A percentile compares a stretch with the other conserved stretches of the same genome.
These are phyloP conservation scores for Aspergillus hiratsukae DNA, from an alignment of 2,329 filamentous ascomycete genomes.

Conservation along the genomic window DNA sequence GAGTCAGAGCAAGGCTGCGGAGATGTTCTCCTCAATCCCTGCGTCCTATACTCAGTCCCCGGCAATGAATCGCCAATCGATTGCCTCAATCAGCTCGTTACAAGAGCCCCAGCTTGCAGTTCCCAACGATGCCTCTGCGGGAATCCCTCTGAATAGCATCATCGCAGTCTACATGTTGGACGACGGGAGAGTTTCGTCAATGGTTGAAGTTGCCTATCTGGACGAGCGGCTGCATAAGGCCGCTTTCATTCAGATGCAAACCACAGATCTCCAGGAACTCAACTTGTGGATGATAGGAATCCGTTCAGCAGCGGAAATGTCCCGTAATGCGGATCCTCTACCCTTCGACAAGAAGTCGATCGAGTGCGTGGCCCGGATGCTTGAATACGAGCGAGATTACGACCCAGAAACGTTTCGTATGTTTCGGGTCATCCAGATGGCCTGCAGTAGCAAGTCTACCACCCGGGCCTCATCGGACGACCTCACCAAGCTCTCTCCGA, in stretches of 20 bases:
- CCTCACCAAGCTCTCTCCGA: constrained; percentile 59
- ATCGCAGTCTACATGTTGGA: constrained; percentile 64
- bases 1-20: constrained; percentile 60
- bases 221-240: constrained; percentile 60
- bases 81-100: constrained; percentile 56
- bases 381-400: constrained; percentile 65
- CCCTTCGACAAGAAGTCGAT: constrained; percentile 57
- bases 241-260: constrained; percentile 60
- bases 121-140: constrained; percentile 50
- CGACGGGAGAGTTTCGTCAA: constrained; percentile 62
- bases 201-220: constrained; percentile 63
- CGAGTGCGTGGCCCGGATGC: constrained; percentile 57
- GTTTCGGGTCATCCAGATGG: constrained; percentile 64
- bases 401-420: constrained; percentile 63
- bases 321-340: constrained; percentile 48
- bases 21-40: constrained; percentile 55
- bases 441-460: constrained; percentile 49
- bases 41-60: constrained; percentile 38
- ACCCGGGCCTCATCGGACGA: constrained; percentile 61
- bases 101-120: constrained; percentile 58
- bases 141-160: constrained; percentile 60
- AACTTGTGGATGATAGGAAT: constrained; percentile 62
- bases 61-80: constrained; percentile 51
- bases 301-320: constrained; percentile 55
- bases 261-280: constrained; percentile 60